Conservation (phyloP, 768 basidiomycete species). For the Kondoa subrosea region DNA sequence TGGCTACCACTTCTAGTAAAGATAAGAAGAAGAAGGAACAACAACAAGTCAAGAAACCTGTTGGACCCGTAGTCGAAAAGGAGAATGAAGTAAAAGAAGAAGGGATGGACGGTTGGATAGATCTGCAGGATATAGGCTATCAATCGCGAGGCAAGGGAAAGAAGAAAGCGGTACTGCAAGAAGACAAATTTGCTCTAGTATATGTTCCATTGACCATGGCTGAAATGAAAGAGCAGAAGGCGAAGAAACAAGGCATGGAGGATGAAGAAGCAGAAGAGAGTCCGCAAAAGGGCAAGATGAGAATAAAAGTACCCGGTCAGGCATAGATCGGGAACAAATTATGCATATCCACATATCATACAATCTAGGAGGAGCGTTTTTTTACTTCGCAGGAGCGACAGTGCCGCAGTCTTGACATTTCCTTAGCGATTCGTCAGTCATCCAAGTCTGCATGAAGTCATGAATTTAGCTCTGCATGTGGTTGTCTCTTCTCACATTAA, state of each 20-base stretch:
- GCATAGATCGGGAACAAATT: background rate
- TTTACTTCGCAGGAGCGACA: conserved; percentile 46
- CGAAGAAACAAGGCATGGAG: background rate
- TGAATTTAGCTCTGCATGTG: background rate
- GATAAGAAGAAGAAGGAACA: too few species aligned
- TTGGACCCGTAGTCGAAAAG: background rate
- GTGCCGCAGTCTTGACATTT: conserved; percentile 56
- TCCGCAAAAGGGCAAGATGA: background rate
- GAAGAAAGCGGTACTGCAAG: background rate
- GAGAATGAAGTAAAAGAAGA: background rate
- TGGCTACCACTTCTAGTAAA: background rate
- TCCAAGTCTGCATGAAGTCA: conserved; percentile 46
- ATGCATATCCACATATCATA: too few species aligned
- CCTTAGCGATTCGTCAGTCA: conserved; percentile 46
- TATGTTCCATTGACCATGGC: background rate
- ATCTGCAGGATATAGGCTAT: background rate
- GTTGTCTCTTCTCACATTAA: conserved; percentile 33
- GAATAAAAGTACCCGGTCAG: background rate
- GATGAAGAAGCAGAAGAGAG: background rate
- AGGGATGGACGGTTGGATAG: background rate
- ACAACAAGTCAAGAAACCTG: background rate
- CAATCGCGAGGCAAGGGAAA: background rate
- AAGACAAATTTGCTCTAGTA: background rate
- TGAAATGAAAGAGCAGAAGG: background rate
- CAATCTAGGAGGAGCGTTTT: too few species aligned